Conservation (phyloP, 345 rosid genomes). For the Physaria fendleri region DNA sequence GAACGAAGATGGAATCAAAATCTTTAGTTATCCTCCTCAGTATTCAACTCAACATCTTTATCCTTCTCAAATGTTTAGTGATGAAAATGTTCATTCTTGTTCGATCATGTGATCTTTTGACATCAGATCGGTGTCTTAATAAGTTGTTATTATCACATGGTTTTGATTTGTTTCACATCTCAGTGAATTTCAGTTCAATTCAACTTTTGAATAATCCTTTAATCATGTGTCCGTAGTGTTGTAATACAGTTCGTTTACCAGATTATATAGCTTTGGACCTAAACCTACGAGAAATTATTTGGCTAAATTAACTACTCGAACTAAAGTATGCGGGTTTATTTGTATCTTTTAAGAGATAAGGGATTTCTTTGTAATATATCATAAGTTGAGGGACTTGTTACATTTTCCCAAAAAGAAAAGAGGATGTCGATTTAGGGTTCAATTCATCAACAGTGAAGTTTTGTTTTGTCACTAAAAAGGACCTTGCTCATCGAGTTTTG, state of each 20-base stretch:
- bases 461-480: neutral
- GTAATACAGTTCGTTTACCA: neutral
- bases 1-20: conserved; percentile 6
- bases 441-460: neutral
- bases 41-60: conserved; percentile 24
- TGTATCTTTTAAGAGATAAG: neutral
- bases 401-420: neutral
- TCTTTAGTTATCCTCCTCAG: conserved; percentile 40
- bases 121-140: neutral
- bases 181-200: too few species aligned
- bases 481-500: neutral
- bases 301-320: too few species aligned
- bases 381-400: neutral
- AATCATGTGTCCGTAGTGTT: too few species aligned
- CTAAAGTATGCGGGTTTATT: neutral
- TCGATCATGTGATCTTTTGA: conserved; percentile 39
- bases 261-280: neutral
- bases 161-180: neutral
- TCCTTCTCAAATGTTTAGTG: conserved; percentile 35
- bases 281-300: too few species aligned
- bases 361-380: neutral
- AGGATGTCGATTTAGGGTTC: conserved; percentile 17
- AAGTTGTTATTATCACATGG: neutral
- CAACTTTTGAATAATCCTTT: too few species aligned
- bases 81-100: conserved; percentile 44